A percentile compares a stretch with the other conserved stretches of the same genome.
These are phyloP conservation scores for Saturnispora serradocipensis DNA, from an alignment of 805 yeast genomes.

Conservation along the genomic window DNA sequence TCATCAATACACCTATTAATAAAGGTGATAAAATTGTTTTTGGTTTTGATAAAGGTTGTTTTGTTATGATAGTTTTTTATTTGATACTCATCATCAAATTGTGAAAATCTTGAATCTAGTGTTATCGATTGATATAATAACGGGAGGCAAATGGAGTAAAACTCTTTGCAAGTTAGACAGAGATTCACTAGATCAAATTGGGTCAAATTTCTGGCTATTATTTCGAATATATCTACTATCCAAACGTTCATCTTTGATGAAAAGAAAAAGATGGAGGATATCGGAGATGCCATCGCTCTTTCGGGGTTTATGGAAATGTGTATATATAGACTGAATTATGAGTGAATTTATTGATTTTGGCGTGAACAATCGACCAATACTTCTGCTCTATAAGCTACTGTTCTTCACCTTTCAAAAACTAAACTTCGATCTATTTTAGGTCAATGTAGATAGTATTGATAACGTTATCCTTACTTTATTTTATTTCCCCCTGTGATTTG, in stretches of 20 bases:
- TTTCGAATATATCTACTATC: conserved; percentile 18
- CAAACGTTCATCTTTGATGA: conserved; percentile 1
- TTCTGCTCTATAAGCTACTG: too few species aligned
- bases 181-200: conserved; percentile 22
- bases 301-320: not conserved
- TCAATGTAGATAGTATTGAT: not conserved
- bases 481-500: not conserved
- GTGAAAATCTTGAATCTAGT: conserved; percentile 18
- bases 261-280: not conserved
- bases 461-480: not conserved
- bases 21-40: conserved; percentile 4
- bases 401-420: not conserved
- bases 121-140: conserved; percentile 17
- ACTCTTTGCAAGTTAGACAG: conserved; percentile 6
- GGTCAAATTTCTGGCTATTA: conserved; percentile 13
- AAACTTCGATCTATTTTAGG: not conserved
- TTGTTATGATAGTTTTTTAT: conserved; percentile 5
- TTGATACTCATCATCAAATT: conserved; percentile 22
- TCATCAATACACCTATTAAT: conserved; percentile 1
- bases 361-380: not conserved
- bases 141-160: conserved; percentile 8
- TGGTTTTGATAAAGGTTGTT: conserved; percentile 11
- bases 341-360: not conserved
- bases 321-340: not conserved
- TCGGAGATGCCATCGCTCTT: not conserved